Evolutionary conservation across 2,329 filamentous ascomycete species (phyloP), one percentile per base, ranked within the genome.

Genomic region (Arthrinium phaeospermum): DNA sequence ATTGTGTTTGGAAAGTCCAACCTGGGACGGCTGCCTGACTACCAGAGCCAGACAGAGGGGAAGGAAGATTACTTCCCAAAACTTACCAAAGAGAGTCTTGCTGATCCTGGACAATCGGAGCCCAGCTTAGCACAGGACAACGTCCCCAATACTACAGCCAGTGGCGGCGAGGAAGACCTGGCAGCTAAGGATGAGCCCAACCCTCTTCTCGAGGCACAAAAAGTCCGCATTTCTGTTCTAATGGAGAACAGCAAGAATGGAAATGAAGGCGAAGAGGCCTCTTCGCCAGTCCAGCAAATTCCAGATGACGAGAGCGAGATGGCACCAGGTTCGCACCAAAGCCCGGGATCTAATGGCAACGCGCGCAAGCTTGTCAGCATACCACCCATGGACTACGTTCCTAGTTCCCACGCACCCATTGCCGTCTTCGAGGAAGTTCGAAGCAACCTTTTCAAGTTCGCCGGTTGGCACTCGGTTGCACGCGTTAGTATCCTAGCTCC

Each of bases 1-100:
- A 76, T 78, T 69, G 70, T 80, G 67, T 79, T 78, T 53, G 76
- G 73, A 19, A 78, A 76, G 57, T 76, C 77, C 8, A 75, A 74
- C 3, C 69, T 79, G 51, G 6, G 45, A 10, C 49, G 78, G 19
- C 71, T 79, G 6, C 79, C 79, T 1, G 78, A 77, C 22, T 79
- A 76, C 64, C 8, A 8, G 19, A n/a, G 3, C 19, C 41, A 68
- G 14, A 27, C n/a, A 2, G 45, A 6, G n/a, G 45, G n/a, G 4
- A 45, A 47, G 30, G 41, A 30, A 34, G 51, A 13, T 5, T 64
- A 64, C 57, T 41, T 64, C 19, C 57, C 57, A 19, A 19, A n/a
- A 41, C 57, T 34, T 22, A 72, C 30, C 24, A 76, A 76, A 72
- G 77, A 77, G 64, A 71, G 69, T 8, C 72, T 78, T 70, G 45